Conservation (phyloP, 306 rosid genomes). For the Cicer arietinum region DNA sequence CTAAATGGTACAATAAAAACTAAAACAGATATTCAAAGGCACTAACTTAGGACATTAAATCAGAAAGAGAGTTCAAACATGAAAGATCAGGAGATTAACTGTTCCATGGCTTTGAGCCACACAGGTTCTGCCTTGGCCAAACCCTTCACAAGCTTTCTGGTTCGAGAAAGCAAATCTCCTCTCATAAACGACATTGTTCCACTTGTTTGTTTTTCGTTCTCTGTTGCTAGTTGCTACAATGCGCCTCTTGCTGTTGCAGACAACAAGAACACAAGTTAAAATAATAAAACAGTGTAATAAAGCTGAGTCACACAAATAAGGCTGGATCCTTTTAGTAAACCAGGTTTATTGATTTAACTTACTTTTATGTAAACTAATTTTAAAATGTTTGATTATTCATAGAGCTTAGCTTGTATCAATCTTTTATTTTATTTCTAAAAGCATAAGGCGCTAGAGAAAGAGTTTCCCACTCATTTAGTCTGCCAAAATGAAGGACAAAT, state of each 20-base stretch:
- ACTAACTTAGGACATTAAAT: background rate
- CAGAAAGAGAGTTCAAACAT: background rate
- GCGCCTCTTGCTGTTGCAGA: slow-evolving; percentile 1
- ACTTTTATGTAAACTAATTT: background rate
- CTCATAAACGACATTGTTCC: slow-evolving; percentile 73
- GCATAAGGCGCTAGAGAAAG: too few relatives aligned
- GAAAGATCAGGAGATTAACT: slow-evolving; percentile 50
- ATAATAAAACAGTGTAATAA: background rate
- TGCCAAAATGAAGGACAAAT: too few relatives aligned
- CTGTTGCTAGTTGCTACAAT: background rate
- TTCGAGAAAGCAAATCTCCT: slow-evolving; percentile 71
- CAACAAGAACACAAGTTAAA: slow-evolving; percentile 14
- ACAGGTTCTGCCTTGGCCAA: slow-evolving; percentile 77
- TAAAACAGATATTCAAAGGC: background rate
- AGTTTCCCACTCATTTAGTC: too few relatives aligned
- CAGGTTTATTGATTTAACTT: background rate
- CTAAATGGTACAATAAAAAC: slow-evolving; percentile 1
- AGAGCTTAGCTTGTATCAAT: background rate
- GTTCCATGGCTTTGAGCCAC: slow-evolving; percentile 98
- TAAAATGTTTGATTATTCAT: background rate
- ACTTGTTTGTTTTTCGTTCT: slow-evolving; percentile 23
- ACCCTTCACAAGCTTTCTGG: slow-evolving; percentile 89
- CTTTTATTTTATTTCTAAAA: too few relatives aligned
- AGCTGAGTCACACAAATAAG: background rate
- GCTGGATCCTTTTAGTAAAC: background rate